phyloP scores from a whole-genome alignment of 176 grass and related monocot species.

The Raddia guianensis region DNA sequence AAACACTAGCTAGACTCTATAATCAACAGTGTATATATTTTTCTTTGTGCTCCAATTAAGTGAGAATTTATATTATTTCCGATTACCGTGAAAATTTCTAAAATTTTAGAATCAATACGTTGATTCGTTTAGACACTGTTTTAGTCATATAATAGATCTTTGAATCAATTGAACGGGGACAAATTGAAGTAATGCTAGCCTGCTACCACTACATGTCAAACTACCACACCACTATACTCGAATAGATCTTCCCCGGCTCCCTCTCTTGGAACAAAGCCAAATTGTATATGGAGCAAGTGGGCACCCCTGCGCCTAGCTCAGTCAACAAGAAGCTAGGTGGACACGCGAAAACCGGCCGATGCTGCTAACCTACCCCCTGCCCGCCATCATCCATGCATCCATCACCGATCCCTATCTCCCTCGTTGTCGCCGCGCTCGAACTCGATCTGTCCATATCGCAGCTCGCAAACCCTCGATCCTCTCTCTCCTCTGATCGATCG shows the following conservation, averaged over 20 bases:
- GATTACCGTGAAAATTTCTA: too few relatives aligned
- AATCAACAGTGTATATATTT: too few relatives aligned
- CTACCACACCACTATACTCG: constrained; percentile 27
- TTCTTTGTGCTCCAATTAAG: too few relatives aligned
- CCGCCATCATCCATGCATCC: constrained; percentile 37
- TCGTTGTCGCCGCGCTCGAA: constrained; percentile 41
- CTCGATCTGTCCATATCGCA: constrained; percentile 3
- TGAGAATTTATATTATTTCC: too few relatives aligned
- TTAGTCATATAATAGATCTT: constrained; percentile 24
- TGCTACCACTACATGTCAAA: constrained; percentile 55
- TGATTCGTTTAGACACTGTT: too few relatives aligned
- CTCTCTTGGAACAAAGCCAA: constrained; percentile 49
- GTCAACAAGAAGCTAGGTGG: constrained; percentile 50
- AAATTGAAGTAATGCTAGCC: constrained; percentile 38
- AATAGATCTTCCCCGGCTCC: constrained; percentile 12
- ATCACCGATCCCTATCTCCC: constrained; percentile 42
- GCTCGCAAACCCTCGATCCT: not conserved
- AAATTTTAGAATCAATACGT: too few relatives aligned
- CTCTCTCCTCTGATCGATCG: constrained; percentile 20
- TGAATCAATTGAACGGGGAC: constrained; percentile 53
- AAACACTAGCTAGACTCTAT: too few relatives aligned
- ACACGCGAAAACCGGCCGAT: constrained; percentile 71
- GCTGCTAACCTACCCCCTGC: constrained; percentile 63
- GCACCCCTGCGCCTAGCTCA: constrained; percentile 49
- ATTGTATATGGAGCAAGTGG: constrained; percentile 44